phyloP scores from a whole-genome alignment of 345 rosid genomes.

The Physaria fendleri region DNA sequence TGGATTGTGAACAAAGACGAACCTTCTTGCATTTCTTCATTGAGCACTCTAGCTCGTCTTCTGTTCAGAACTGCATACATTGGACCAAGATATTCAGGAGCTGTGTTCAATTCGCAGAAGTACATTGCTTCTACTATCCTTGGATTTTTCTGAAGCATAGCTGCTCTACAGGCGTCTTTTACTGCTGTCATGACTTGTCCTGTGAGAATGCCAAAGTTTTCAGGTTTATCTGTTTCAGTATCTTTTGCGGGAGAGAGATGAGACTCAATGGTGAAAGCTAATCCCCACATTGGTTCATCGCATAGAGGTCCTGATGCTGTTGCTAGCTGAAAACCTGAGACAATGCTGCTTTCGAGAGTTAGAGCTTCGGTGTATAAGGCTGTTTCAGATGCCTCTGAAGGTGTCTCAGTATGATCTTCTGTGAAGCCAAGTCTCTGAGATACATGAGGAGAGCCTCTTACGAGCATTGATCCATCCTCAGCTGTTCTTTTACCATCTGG shows the following conservation, averaged over 20 bases:
- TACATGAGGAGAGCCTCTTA: slow-evolving; percentile 60
- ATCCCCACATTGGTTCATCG: slow-evolving; percentile 92
- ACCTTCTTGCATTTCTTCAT: slow-evolving; percentile 96
- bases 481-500: slow-evolving; percentile 44
- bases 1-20: slow-evolving; percentile 70
- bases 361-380: slow-evolving; percentile 45
- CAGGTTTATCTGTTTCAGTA: slow-evolving; percentile 42
- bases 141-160: slow-evolving; percentile 63
- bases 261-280: slow-evolving; percentile 67
- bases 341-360: slow-evolving; percentile 63
- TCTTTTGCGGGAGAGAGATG: slow-evolving; percentile 41
- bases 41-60: slow-evolving; percentile 72
- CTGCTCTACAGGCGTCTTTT: slow-evolving; percentile 80
- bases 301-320: slow-evolving; percentile 84
- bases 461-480: slow-evolving; percentile 40
- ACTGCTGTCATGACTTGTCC: slow-evolving; percentile 88
- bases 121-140: slow-evolving; percentile 90
- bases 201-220: slow-evolving; percentile 59
- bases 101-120: slow-evolving; percentile 78
- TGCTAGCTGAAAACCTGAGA: slow-evolving; percentile 84
- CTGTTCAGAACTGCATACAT: slow-evolving; percentile 78
- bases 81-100: slow-evolving; percentile 61
- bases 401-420: slow-evolving; percentile 30
- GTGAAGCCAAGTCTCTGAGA: slow-evolving; percentile 67
- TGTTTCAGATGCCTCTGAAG: slow-evolving; percentile 34